Evolutionary conservation across 208 protist species (phyloP), one percentile per base, ranked within the genome.

Genomic region (Wallacemonas rigidus): DNA sequence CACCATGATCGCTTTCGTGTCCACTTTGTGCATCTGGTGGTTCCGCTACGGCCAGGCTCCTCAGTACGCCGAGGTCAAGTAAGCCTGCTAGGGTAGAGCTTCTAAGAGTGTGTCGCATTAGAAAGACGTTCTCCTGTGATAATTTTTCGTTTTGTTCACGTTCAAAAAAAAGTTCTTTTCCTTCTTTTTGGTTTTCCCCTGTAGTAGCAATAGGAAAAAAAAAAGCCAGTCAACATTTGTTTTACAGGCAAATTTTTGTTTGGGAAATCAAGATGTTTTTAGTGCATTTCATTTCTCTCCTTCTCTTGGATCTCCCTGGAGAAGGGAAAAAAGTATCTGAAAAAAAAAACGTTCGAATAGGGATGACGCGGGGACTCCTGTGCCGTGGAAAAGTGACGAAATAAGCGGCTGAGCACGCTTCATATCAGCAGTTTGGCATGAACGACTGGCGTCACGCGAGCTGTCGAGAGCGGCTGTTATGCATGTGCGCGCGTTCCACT

Each of bases 1-100:
- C 47, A 95, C 91, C 43, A 62, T 93, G 43, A 68, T 91, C 38
- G 88, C 88, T 36, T 92, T 93, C 82, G 57, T 87, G 1, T 43
- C 79, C 40, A 90, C 91, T 4, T 57, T 93, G 14, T 38, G 41
- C 53, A 72, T 90, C 51, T 95, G 91, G 91, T 95, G 88, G 88
- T 95, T 91, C 81, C 86, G 86, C 69, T 95, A 93, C 79, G 91
- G 91, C 58, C 91, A 95, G 79, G 82, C 86, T 71, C 88, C 86
- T 43, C 77, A 91, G 74, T 92, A 91, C 72, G 87, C 88, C 36
- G 88, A 93, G 77, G 67, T 94, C 51, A 92, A 95, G 79, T 95
- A 92, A 80, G 43, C 58, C 35, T 4, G n/a, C 15, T 56, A 47
- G 57, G 48, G 5, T 57, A 67, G 44, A 73, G 39, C 26, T 57